Evolutionary conservation across 176 grass and related monocot genomes (phyloP), one percentile per base, ranked within the genome.

Genomic region (Oryza glaberrima): DNA sequence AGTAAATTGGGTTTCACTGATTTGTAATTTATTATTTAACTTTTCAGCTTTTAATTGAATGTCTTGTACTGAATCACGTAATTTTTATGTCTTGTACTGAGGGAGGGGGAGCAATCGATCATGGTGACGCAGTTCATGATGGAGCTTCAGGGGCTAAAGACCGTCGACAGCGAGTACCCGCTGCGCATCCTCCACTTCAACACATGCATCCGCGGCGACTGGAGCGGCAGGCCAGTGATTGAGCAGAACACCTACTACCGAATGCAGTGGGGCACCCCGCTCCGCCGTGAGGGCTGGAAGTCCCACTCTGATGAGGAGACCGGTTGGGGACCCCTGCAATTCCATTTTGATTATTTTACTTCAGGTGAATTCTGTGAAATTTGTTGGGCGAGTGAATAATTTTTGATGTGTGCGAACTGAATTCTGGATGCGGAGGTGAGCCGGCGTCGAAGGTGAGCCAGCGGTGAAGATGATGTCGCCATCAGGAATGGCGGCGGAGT

Each of bases 231-330:
- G 67, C 96, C 93, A 0, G 93, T 92, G 32, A 98, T 98, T 46
- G 96, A 98, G 88, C 91, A 94, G 90, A 98, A 98, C 82, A 95
- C 96, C 46, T 98, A 93, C 88, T 98, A 98, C 81, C 88, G 96
- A 61, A 95, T 95, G 93, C 96, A 98, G 83, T 98, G 96, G 96
- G 96, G 96, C 51, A 87, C 84, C 15, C 61, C 96, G 6, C 76
- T 94, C 41, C 85, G 93, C 4, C 96, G 96, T 14, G 91, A 98
- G 48, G 96, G 96, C n/a, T 89, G 91, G 93, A 92, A 90, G 67
- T 96, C 96, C 68, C 89, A 76, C 36, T 83, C 91, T 1, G 88
- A 92, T 65, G 93, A 98, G 80, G 96, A 98, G 83, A 95, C 90
- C 68, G 91, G 96, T 96, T 52, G 67, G 88, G 76, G 68, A 70